Percentiles rank a stretch among this genome's conserved stretches.
Evolutionary conservation across 1,139 yeast species (phyloP).

Genomic region (Geotrichum reessii): DNA sequence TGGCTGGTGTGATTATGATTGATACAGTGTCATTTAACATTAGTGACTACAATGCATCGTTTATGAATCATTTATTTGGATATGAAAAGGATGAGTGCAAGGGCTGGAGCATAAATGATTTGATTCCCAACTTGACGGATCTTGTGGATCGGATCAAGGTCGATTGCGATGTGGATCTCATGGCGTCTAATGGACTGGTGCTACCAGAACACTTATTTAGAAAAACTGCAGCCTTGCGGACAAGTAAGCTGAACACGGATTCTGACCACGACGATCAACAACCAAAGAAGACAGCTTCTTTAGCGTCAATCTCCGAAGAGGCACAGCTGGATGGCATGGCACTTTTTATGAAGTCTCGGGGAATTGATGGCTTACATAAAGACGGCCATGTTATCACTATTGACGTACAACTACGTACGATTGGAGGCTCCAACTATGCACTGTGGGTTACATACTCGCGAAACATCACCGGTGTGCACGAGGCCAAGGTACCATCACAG

Average conservation of each 20-base stretch:
- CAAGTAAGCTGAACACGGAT: conserved; percentile 1
- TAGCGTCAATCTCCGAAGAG: conserved; percentile 5
- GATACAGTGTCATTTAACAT: conserved; percentile 45
- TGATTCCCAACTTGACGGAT: conserved; percentile 61
- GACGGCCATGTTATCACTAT: conserved; percentile 62
- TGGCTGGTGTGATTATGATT: conserved; percentile 80
- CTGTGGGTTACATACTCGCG: conserved; percentile 85
- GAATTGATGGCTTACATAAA: conserved; percentile 60
- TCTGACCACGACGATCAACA: background rate
- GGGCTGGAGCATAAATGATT: conserved; percentile 47
- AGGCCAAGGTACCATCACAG: conserved; percentile 50
- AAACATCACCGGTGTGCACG: conserved; percentile 26
- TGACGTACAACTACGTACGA: conserved; percentile 76
- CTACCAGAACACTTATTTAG: conserved; percentile 88
- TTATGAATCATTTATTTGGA: conserved; percentile 76
- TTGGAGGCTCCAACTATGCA: conserved; percentile 53
- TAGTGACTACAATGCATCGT: conserved; percentile 69
- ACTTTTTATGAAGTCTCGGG: conserved; percentile 34
- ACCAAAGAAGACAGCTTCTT: conserved; percentile 2
- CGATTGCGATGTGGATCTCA: conserved; percentile 25
- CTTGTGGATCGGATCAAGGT: conserved; percentile 47
- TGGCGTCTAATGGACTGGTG: conserved; percentile 48
- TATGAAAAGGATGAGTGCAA: conserved; percentile 43
- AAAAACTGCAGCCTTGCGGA: conserved; percentile 40
- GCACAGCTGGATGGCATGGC: conserved; percentile 19